Evolutionary conservation across 2,329 filamentous ascomycete species (phyloP), one percentile per base, ranked within the genome.

Genomic region (Fusarium sp.): DNA sequence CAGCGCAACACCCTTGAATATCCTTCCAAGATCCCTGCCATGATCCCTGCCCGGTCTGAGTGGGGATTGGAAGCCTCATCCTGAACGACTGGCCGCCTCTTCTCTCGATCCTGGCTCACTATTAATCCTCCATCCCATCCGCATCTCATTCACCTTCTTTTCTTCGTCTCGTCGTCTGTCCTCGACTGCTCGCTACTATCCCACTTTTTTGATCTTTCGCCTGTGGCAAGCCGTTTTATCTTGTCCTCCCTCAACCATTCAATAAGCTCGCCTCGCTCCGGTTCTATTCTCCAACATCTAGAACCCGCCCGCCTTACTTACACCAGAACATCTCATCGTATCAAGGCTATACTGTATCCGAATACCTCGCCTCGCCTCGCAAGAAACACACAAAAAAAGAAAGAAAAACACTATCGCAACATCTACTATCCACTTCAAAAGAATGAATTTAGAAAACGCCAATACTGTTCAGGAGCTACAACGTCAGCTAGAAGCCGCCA

Each of bases 31-130:
- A 71, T 60, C 73, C 70, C 61, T 74, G 62, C 45, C 48, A 7
- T 2, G 59, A 70, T 55, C 66, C 67, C 66, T 72, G 71, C 63
- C 42, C 10, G 21, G 39, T 35, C 51, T 39, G 48, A 55, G 73
- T 76, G 76, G 69, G 69, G 70, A 72, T 72, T 73, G 63, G 76
- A 76, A 77, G 76, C 76, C 76, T 78, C 76, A 72, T 75, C 67
- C 64, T 69, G 59, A 77, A 73, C 76, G 69, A 78, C 74, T 78
- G 76, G 74, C 60, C 66, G 68, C 60, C 73, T 70, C 60, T 69
- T 73, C 64, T 70, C 66, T 62, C 63, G 57, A 78, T 76, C 76
- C 76, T 62, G 76, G 76, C 66, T 67, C 63, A 68, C 67, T 77
- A 76, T 78, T 78, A 78, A 78, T 73, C 75, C 66, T 69, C 72